Conservation (phyloP, 2,329 filamentous ascomycete species). For the Alternaria hordeiaustralica region DNA sequence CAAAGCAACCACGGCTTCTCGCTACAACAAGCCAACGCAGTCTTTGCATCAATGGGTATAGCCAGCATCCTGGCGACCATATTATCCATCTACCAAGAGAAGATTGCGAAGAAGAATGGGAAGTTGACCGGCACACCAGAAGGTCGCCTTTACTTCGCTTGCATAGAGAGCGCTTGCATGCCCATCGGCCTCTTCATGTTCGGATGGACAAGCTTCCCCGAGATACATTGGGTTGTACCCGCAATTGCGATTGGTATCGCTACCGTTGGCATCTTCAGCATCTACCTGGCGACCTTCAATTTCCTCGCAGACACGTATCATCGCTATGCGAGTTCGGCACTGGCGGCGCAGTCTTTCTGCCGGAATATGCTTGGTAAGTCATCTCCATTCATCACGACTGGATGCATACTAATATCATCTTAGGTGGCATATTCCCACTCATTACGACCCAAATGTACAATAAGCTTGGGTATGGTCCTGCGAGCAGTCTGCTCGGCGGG, state of each 20-base stretch:
- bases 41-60: conserved; percentile 76
- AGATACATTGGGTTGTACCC: conserved; percentile 75
- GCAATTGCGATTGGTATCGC: conserved; percentile 73
- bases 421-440: conserved; percentile 76
- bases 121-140: conserved; percentile 64
- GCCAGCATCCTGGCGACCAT: conserved; percentile 71
- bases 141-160: conserved; percentile 81
- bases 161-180: conserved; percentile 75
- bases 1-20: conserved; percentile 70
- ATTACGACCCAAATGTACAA: conserved; percentile 76
- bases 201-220: conserved; percentile 70
- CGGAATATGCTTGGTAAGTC: conserved; percentile 73
- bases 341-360: conserved; percentile 86
- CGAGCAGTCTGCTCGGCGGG: conserved; percentile 77
- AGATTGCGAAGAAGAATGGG: conserved; percentile 61
- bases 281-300: conserved; percentile 84
- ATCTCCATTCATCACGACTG: neutral
- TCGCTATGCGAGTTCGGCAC: conserved; percentile 80
- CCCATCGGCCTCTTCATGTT: conserved; percentile 84
- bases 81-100: conserved; percentile 75
- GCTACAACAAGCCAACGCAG: conserved; percentile 69
- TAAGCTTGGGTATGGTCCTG: conserved; percentile 72
- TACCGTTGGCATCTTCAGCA: conserved; percentile 82
- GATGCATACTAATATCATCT: conserved; percentile 2
- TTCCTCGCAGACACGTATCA: conserved; percentile 91